These are phyloP conservation scores for Ormosia semicastrata DNA, from an alignment of 306 rosid species.

Conservation along the genomic window DNA sequence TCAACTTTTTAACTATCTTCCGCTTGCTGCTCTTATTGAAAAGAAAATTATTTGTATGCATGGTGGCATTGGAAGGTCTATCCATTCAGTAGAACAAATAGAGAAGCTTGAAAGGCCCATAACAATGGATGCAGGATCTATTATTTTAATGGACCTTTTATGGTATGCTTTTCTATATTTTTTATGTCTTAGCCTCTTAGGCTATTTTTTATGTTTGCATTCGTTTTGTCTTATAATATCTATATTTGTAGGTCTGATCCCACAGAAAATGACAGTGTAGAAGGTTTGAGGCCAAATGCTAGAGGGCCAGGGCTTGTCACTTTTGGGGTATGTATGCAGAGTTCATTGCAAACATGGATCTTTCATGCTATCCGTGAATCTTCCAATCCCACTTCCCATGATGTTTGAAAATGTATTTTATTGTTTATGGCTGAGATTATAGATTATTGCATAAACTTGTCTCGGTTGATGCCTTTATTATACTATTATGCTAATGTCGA, in stretches of 20 bases:
- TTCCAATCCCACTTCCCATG: neutral
- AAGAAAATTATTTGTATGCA: constrained; percentile 99
- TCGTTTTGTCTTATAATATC: constrained; percentile 19
- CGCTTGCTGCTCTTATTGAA: constrained; percentile 95
- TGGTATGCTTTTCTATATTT: constrained; percentile 52
- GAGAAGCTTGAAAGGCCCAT: constrained; percentile 98
- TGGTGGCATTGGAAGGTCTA: constrained; percentile 99
- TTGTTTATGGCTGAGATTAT: neutral
- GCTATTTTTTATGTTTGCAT: neutral
- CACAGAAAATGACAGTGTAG: constrained; percentile 95
- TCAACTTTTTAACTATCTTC: constrained; percentile 97
- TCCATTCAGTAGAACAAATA: constrained; percentile 88
- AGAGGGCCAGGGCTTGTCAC: constrained; percentile 99
- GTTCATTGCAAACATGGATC: no score
- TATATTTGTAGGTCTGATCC: constrained; percentile 90
- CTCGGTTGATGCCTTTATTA: neutral
- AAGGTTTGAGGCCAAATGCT: constrained; percentile 99
- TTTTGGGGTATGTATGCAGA: constrained; percentile 69
- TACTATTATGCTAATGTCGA: neutral
- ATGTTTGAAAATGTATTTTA: neutral
- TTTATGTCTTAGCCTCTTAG: neutral
- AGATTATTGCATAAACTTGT: neutral
- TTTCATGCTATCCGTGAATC: neutral
- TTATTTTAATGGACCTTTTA: constrained; percentile 90
- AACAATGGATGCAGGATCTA: constrained; percentile 99